Evolutionary conservation across 257 asterid genomes (phyloP).

Genomic region (Ajuga chamaepitys): DNA sequence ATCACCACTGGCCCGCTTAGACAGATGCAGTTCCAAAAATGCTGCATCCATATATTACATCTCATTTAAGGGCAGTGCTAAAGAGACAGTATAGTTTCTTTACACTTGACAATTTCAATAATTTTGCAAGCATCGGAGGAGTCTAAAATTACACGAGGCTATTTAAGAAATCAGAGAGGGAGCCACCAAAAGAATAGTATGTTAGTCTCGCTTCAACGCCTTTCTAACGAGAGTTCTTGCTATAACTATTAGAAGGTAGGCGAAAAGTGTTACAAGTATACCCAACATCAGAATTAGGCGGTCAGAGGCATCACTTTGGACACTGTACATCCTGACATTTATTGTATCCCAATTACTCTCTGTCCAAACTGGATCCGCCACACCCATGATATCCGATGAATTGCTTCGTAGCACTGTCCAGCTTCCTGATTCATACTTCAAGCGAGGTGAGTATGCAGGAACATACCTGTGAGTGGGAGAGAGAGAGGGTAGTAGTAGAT

Average conservation of each 20-base stretch:
- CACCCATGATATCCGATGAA: conserved; percentile 45
- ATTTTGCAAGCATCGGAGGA: not conserved
- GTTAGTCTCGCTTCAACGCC: conserved; percentile 80
- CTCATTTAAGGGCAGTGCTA: not conserved
- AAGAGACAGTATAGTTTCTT: not conserved
- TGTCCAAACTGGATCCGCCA: conserved; percentile 81
- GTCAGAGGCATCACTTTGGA: conserved; percentile 54
- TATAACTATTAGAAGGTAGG: conserved; percentile 47
- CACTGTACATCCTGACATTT: conserved; percentile 52
- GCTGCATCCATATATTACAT: conserved; percentile 7
- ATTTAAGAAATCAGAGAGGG: not conserved
- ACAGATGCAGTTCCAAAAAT: conserved; percentile 14
- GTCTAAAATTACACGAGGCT: not conserved
- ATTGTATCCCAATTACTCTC: conserved; percentile 90
- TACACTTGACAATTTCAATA: conserved; percentile 1
- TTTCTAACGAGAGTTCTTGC: conserved; percentile 63
- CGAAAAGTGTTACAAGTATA: conserved; percentile 43
- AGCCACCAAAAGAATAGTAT: conserved; percentile 1
- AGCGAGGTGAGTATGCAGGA: conserved; percentile 90
- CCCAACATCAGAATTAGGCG: conserved; percentile 55
- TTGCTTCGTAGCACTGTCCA: conserved; percentile 67
- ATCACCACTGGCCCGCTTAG: not conserved
- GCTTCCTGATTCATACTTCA: conserved; percentile 51
- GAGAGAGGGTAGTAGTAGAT: not conserved
- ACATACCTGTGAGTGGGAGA: conserved; percentile 55